Conservation (phyloP, 2,329 filamentous ascomycete species). For the Claviceps sp. region DNA sequence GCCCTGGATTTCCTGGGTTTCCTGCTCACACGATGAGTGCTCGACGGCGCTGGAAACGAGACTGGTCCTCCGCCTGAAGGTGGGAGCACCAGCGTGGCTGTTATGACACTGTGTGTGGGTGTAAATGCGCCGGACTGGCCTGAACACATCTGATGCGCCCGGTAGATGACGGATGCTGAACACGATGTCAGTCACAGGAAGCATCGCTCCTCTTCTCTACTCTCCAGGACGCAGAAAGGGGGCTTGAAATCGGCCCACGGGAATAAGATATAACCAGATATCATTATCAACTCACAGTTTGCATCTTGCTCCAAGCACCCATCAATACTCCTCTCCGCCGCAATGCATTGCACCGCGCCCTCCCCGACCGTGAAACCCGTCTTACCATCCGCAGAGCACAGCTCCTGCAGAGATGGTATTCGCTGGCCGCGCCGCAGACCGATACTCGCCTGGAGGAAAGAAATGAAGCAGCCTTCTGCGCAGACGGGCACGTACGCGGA, state of each 20-base stretch:
- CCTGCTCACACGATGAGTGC: conserved; percentile 1
- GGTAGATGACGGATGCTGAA: conserved; percentile 29
- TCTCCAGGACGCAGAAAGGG: too few species aligned
- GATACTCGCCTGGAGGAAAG: conserved; percentile 50
- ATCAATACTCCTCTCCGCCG: conserved; percentile 35
- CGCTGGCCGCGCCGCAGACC: conserved; percentile 32
- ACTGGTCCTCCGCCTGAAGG: conserved; percentile 14
- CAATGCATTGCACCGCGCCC: conserved; percentile 53
- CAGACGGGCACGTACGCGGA: conserved; percentile 40
- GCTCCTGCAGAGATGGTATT: conserved; percentile 42
- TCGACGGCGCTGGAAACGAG: conserved; percentile 14
- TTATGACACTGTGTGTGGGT: conserved; percentile 45
- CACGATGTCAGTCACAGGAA: neutral
- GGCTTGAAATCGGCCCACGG: too few species aligned
- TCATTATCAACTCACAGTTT: conserved; percentile 15
- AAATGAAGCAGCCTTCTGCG: conserved; percentile 45
- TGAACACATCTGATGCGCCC: conserved; percentile 46
- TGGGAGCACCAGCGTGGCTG: conserved; percentile 37
- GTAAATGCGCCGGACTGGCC: conserved; percentile 33
- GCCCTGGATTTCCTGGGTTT: neutral
- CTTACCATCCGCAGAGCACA: conserved; percentile 46
- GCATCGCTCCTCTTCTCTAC: too few species aligned
- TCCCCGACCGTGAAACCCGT: conserved; percentile 60
- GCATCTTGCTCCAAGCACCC: conserved; percentile 36
- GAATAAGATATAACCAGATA: too few species aligned